These are phyloP conservation scores for Zasmidium angulare DNA, from an alignment of 2,329 filamentous ascomycete genomes.

Conservation along the genomic window DNA sequence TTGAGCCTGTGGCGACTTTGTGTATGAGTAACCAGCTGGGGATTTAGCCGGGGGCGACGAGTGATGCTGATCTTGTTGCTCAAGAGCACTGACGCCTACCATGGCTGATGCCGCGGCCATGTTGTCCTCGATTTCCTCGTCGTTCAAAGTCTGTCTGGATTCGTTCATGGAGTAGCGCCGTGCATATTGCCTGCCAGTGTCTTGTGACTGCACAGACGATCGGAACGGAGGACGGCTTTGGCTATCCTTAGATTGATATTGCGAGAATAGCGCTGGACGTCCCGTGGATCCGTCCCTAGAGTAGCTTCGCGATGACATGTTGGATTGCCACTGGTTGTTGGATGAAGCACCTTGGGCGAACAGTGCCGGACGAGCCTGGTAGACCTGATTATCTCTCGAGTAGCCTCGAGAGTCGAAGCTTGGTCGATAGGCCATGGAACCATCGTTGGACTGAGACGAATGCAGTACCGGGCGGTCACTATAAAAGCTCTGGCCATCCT, in stretches of 20 bases:
- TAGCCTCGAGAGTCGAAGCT: not conserved
- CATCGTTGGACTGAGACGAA: not conserved
- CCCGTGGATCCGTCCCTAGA: not conserved
- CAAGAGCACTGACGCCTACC: not conserved
- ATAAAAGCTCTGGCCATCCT: not conserved
- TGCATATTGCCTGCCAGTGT: not conserved
- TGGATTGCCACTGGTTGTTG: not conserved
- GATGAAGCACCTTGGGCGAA: not conserved
- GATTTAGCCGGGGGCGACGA: not conserved
- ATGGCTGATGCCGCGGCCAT: not conserved
- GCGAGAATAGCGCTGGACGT: not conserved
- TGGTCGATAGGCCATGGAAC: not conserved
- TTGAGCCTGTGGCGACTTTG: not conserved
- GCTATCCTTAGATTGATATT: not conserved
- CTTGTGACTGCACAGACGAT: not conserved
- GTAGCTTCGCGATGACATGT: not conserved
- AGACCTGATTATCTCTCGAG: not conserved
- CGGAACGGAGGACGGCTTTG: not conserved
- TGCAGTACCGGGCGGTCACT: not conserved
- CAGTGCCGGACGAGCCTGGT: not conserved
- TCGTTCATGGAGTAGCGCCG: not conserved
- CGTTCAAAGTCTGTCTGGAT: not conserved
- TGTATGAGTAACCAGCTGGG: not conserved
- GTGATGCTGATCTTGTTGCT: not conserved
- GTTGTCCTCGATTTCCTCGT: not conserved